Conservation (phyloP, 2,329 filamentous ascomycete species). For the Fusarium sp. region DNA sequence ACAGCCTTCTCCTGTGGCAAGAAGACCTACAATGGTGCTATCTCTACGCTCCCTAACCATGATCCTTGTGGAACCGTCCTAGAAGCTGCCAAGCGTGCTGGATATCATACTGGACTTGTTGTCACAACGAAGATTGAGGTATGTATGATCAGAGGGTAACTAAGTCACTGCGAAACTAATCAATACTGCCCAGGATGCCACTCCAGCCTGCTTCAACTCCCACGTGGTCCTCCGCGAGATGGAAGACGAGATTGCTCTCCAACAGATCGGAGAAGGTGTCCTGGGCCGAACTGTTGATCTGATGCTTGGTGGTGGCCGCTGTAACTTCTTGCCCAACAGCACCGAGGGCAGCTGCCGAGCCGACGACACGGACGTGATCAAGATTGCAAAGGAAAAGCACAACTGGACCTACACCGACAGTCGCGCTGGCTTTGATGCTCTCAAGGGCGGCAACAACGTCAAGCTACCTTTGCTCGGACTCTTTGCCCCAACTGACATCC, state of each 20-base stretch:
- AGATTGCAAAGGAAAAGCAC: slow-evolving; percentile 76
- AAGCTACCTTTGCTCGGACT: slow-evolving; percentile 87
- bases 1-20: slow-evolving; percentile 92
- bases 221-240: slow-evolving; percentile 84
- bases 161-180: background rate
- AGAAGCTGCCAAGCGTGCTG: slow-evolving; percentile 91
- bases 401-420: slow-evolving; percentile 83
- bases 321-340: slow-evolving; percentile 89
- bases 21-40: slow-evolving; percentile 98
- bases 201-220: slow-evolving; percentile 92
- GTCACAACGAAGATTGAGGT: slow-evolving; percentile 76
- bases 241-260: slow-evolving; percentile 90
- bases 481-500: slow-evolving; percentile 84
- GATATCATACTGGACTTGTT: slow-evolving; percentile 92
- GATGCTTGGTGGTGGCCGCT: slow-evolving; percentile 91
- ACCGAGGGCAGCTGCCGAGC: slow-evolving; percentile 82
- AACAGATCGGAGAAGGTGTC: slow-evolving; percentile 89
- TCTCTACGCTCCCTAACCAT: slow-evolving; percentile 86
- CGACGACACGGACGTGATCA: slow-evolving; percentile 80
- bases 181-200: slow-evolving; percentile 82
- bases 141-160: background rate
- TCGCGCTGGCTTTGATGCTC: slow-evolving; percentile 78
- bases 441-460: slow-evolving; percentile 73
- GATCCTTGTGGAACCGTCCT: slow-evolving; percentile 90
- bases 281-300: slow-evolving; percentile 89